Conservation (phyloP, 257 asterid genomes). For the Osmanthus fragrans region DNA sequence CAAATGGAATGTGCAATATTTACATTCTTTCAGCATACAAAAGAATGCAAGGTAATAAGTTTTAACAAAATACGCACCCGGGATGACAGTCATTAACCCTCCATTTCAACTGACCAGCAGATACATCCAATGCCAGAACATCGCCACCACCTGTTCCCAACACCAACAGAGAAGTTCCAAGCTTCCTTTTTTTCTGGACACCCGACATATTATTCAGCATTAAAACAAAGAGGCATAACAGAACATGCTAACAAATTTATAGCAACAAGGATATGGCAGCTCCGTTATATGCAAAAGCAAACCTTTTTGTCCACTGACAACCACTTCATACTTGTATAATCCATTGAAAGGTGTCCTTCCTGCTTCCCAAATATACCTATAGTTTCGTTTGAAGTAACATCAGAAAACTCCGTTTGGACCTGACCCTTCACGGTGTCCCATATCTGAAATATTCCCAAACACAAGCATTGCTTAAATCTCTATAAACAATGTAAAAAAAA, state of each 20-base stretch:
- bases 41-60: not conserved
- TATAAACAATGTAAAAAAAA: not conserved
- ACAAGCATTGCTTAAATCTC: slow-evolving; percentile 8
- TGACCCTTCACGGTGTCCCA: slow-evolving; percentile 95
- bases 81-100: slow-evolving; percentile 79
- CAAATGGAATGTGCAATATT: not conserved
- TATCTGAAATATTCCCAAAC: slow-evolving; percentile 52
- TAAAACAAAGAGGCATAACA: slow-evolving; percentile 5
- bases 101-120: slow-evolving; percentile 93
- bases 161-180: slow-evolving; percentile 67
- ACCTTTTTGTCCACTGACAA: slow-evolving; percentile 75
- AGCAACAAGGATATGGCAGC: not conserved
- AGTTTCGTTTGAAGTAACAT: slow-evolving; percentile 54
- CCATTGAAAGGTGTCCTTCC: slow-evolving; percentile 86
- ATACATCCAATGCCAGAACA: slow-evolving; percentile 79
- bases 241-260: not conserved
- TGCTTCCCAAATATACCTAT: slow-evolving; percentile 42
- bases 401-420: slow-evolving; percentile 84
- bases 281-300: slow-evolving; percentile 3
- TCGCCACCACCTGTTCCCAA: slow-evolving; percentile 97
- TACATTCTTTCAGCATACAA: not conserved
- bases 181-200: slow-evolving; percentile 82
- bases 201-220: not conserved
- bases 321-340: slow-evolving; percentile 95
- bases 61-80: slow-evolving; percentile 53